Evolutionary conservation across 1,284 basidiomycete species (phyloP).

Genomic region (Microbotryum intermedium): DNA sequence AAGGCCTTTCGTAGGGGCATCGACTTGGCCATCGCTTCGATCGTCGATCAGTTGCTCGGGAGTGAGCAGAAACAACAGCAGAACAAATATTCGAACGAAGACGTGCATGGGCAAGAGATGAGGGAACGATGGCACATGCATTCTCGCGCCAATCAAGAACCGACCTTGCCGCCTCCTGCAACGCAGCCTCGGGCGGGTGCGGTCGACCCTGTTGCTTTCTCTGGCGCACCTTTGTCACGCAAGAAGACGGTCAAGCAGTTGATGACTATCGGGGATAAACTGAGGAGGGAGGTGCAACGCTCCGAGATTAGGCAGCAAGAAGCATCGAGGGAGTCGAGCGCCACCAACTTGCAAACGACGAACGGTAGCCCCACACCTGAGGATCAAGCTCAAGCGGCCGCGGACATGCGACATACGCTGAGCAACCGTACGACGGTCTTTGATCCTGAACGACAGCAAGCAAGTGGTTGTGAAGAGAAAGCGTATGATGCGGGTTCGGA

Average conservation of each 20-base stretch:
- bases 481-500: not conserved
- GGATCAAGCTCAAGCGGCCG: no score
- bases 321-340: not conserved
- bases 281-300: constrained; percentile 17
- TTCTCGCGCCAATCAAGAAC: no score
- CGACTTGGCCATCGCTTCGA: constrained; percentile 22
- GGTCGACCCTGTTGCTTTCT: no score
- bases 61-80: not conserved
- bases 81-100: not conserved
- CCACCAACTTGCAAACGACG: not conserved
- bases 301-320: constrained; percentile 9
- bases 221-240: no score
- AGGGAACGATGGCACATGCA: no score
- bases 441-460: not conserved
- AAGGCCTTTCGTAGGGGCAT: constrained; percentile 16
- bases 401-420: no score
- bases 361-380: no score
- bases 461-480: not conserved
- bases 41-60: constrained; percentile 18
- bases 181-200: no score
- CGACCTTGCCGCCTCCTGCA: no score
- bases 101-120: not conserved
- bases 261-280: constrained; percentile 11
- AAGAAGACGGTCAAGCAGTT: constrained; percentile 8
- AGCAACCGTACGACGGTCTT: not conserved